Conservation (phyloP, 2,329 filamentous ascomycete species). For the Fusarium aywerte region DNA sequence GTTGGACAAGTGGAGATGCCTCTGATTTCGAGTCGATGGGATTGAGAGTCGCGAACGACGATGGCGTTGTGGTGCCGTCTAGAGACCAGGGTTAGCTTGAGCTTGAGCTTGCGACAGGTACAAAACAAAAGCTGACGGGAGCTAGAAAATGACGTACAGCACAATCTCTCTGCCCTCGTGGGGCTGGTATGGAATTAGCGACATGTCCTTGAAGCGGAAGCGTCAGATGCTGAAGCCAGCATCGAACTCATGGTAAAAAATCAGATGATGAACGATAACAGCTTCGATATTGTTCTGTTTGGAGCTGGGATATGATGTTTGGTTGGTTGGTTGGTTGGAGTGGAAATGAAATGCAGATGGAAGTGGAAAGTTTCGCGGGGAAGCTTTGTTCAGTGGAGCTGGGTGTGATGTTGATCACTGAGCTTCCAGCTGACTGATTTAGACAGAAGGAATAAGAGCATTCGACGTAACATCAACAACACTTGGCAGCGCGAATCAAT, state of each 20-base stretch:
- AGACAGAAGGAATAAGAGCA: neutral
- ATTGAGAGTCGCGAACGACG: slow-evolving; percentile 88
- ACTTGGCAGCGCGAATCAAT: neutral
- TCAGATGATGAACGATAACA: slow-evolving; percentile 11
- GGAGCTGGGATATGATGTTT: slow-evolving; percentile 13
- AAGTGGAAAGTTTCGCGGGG: slow-evolving; percentile 8
- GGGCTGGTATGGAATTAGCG: slow-evolving; percentile 79
- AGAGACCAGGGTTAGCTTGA: slow-evolving; percentile 12
- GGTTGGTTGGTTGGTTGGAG: neutral
- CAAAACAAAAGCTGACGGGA: neutral
- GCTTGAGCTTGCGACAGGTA: slow-evolving; percentile 16
- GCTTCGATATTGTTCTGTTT: slow-evolving; percentile 8
- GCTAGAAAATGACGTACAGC: slow-evolving; percentile 68
- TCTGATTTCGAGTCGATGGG: slow-evolving; percentile 85
- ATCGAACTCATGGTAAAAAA: slow-evolving; percentile 40
- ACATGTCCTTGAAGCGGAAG: slow-evolving; percentile 57
- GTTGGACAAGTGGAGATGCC: slow-evolving; percentile 86
- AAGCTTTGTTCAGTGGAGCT: slow-evolving; percentile 2
- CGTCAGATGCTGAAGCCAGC: slow-evolving; percentile 35
- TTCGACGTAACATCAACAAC: slow-evolving; percentile 11
- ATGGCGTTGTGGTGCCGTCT: slow-evolving; percentile 94
- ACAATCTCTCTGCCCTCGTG: slow-evolving; percentile 82
- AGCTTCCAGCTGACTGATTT: slow-evolving; percentile 21
- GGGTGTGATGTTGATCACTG: slow-evolving; percentile 13
- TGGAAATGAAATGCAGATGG: slow-evolving; percentile 11